These are phyloP conservation scores for Fagopyrum esculentum DNA, from an alignment of 148 eudicot species.

Conservation along the genomic window DNA sequence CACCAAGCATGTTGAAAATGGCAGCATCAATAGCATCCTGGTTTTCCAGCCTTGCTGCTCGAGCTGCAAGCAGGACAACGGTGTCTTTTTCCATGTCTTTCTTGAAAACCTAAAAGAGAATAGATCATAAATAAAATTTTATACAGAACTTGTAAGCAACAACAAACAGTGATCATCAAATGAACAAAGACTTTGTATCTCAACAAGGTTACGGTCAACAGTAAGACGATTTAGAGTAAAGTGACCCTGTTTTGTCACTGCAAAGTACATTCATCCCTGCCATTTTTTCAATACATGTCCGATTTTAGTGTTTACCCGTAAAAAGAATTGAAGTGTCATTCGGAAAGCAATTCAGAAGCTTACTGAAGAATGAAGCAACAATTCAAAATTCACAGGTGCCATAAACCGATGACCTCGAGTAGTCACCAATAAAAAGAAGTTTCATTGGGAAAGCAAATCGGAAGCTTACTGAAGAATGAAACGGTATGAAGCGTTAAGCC, in stretches of 20 bases:
- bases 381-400: no score
- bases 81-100: slow-evolving; percentile 58
- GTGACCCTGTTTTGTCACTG: slow-evolving; percentile 80
- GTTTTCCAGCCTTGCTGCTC: slow-evolving; percentile 76
- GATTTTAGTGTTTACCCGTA: no score
- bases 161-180: neutral
- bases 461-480: no score
- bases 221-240: slow-evolving; percentile 60
- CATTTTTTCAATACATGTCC: slow-evolving; percentile 90
- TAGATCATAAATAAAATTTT: no score
- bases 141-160: neutral
- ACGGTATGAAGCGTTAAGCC: no score
- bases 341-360: no score
- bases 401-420: no score
- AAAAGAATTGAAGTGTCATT: no score
- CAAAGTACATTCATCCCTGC: slow-evolving; percentile 85
- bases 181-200: slow-evolving; percentile 26
- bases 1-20: no score
- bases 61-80: slow-evolving; percentile 60
- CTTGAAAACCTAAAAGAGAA: slow-evolving; percentile 35
- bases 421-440: no score
- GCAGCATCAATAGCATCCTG: slow-evolving; percentile 42
- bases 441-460: no score
- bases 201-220: slow-evolving; percentile 59
- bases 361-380: no score